Evolutionary conservation across 1,284 basidiomycete genomes (phyloP).

Genomic region (Trametes hirsuta): DNA sequence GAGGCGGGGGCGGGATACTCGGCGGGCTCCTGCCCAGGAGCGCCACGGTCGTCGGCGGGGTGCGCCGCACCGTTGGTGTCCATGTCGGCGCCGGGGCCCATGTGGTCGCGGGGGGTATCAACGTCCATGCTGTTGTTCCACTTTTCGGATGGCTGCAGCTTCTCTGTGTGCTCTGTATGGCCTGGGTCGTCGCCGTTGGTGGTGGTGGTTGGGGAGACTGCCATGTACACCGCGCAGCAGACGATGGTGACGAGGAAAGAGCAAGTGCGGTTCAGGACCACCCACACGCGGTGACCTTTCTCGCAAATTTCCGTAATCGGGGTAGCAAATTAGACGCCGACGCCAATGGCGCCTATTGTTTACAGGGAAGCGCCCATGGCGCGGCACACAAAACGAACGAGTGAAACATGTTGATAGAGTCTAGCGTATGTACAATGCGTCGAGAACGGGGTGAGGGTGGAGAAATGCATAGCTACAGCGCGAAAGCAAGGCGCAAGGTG

Average conservation of each 20-base stretch:
- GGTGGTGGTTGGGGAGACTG: slow-evolving; percentile 47
- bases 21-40: slow-evolving; percentile 45
- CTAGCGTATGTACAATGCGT: slow-evolving; percentile 23
- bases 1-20: slow-evolving; percentile 48
- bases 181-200: slow-evolving; percentile 36
- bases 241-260: slow-evolving; percentile 29
- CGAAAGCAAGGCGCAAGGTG: neutral
- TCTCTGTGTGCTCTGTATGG: slow-evolving; percentile 40
- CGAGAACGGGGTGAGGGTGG: neutral
- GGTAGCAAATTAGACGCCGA: slow-evolving; percentile 28
- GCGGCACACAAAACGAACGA: slow-evolving; percentile 26
- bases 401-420: slow-evolving; percentile 26
- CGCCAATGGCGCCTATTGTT: too few relatives aligned
- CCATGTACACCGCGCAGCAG: slow-evolving; percentile 38
- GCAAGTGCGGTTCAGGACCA: slow-evolving; percentile 3
- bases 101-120: slow-evolving; percentile 46
- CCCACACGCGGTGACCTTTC: neutral
- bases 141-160: neutral
- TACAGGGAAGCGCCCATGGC: neutral
- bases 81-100: slow-evolving; percentile 49
- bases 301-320: slow-evolving; percentile 22
- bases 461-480: slow-evolving; percentile 17
- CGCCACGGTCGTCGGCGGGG: slow-evolving; percentile 34
- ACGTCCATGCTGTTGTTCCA: slow-evolving; percentile 46
- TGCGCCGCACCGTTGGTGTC: slow-evolving; percentile 49